Percentiles rank a stretch among this genome's conserved stretches.
Conservation (phyloP, 495 filamentous ascomycete species). For the Penicillium macrosclerotiorum region DNA sequence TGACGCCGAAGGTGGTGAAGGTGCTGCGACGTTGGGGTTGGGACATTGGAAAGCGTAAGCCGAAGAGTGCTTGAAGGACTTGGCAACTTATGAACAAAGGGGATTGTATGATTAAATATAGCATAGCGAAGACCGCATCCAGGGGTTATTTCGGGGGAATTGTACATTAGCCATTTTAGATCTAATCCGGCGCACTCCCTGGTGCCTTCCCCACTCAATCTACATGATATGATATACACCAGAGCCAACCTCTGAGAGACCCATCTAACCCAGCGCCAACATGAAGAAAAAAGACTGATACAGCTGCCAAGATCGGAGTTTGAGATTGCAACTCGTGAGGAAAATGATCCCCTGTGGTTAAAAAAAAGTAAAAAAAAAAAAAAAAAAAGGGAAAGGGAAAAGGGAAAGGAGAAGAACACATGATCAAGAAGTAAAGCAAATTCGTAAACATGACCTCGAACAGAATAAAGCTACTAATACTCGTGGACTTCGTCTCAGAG, state of each 20-base stretch:
- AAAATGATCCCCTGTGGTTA: not conserved
- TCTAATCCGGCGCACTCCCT: constrained; percentile 25
- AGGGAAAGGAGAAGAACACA: not conserved
- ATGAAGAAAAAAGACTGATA: constrained; percentile 1
- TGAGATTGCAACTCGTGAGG: constrained; percentile 7
- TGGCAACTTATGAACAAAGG: not conserved
- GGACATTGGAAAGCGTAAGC: constrained; percentile 64
- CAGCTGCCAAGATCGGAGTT: not conserved
- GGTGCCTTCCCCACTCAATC: constrained; percentile 28
- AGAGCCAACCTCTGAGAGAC: constrained; percentile 4
- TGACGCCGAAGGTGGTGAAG: constrained; percentile 90
- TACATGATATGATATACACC: constrained; percentile 20
- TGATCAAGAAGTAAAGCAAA: constrained; percentile 9
- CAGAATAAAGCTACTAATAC: constrained; percentile 15
- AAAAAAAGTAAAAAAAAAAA: constrained; percentile 4
- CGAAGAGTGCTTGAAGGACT: constrained; percentile 34
- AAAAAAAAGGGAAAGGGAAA: not conserved
- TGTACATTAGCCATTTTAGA: constrained; percentile 42
- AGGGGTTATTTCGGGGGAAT: constrained; percentile 15
- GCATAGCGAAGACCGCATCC: constrained; percentile 26
- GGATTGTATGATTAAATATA: constrained; percentile 19
- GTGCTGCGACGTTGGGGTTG: constrained; percentile 80
- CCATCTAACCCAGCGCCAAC: constrained; percentile 19
- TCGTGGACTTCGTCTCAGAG: constrained; percentile 23
- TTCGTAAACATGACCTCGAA: constrained; percentile 8